Conservation (phyloP, 345 rosid species). For the Anastatica hierochuntica region DNA sequence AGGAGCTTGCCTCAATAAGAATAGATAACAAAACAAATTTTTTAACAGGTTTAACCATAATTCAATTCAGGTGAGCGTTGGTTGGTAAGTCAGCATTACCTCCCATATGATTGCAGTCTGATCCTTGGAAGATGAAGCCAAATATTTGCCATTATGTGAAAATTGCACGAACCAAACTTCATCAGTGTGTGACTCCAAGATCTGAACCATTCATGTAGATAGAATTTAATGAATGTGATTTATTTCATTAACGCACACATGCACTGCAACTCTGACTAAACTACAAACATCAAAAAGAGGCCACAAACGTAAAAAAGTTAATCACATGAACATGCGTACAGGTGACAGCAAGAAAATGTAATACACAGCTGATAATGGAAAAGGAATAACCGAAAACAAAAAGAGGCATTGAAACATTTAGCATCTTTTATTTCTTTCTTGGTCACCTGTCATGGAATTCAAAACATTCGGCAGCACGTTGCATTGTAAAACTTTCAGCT, state of each 20-base stretch:
- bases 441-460: too few species aligned
- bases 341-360: too few species aligned
- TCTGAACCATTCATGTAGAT: constrained; percentile 39
- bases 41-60: not conserved
- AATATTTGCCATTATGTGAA: constrained; percentile 58
- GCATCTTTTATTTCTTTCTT: too few species aligned
- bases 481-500: too few species aligned
- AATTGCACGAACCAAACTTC: constrained; percentile 77
- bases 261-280: too few species aligned
- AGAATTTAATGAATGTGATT: constrained; percentile 19
- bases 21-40: not conserved
- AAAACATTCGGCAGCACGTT: too few species aligned
- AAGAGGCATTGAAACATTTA: too few species aligned
- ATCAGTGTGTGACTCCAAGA: constrained; percentile 50
- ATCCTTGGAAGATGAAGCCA: constrained; percentile 67
- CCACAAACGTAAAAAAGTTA: too few species aligned
- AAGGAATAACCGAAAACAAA: too few species aligned
- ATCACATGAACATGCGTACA: too few species aligned
- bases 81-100: constrained; percentile 30
- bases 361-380: too few species aligned
- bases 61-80: not conserved
- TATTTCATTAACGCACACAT: constrained; percentile 18
- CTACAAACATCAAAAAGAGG: too few species aligned
- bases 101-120: constrained; percentile 56
- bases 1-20: not conserved